Evolutionary conservation across 192 early-diverging fungal species (phyloP).

Genomic region (Cladochytrium replicatum): DNA sequence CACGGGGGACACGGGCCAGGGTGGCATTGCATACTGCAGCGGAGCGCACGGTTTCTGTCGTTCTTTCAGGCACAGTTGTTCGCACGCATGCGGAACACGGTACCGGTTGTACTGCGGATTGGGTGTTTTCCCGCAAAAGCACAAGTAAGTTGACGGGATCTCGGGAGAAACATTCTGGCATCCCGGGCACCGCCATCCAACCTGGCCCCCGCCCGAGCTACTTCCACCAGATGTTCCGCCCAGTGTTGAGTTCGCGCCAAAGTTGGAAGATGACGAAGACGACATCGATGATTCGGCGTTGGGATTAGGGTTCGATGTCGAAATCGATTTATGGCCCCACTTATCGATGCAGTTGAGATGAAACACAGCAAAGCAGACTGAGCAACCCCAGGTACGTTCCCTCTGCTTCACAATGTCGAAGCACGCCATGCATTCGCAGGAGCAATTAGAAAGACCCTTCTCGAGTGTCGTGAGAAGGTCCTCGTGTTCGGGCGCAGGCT

Average conservation of each 20-base stretch:
- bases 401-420: constrained; percentile 70
- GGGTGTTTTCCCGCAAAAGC: constrained; percentile 77
- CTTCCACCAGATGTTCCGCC: too few species aligned
- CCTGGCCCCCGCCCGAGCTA: too few species aligned
- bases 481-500: too few species aligned
- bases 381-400: constrained; percentile 77
- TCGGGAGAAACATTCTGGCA: constrained; percentile 64
- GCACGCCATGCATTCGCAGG: constrained; percentile 96
- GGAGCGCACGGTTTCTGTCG: constrained; percentile 64
- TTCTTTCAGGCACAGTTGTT: constrained; percentile 60
- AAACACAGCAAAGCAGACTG: constrained; percentile 80
- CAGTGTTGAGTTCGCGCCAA: too few species aligned
- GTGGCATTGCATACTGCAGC: constrained; percentile 37
- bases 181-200: constrained; percentile 82
- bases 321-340: too few species aligned
- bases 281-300: too few species aligned
- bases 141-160: constrained; percentile 64
- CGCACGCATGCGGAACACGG: constrained; percentile 76
- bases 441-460: constrained; percentile 48
- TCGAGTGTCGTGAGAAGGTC: constrained; percentile 59
- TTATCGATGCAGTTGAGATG: constrained; percentile 76
- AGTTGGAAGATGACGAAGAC: too few species aligned
- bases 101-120: constrained; percentile 59
- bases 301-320: too few species aligned
- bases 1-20: constrained; percentile 77